phyloP scores from a whole-genome alignment of 2,329 filamentous ascomycete species.

The Sporothrix humicola region DNA sequence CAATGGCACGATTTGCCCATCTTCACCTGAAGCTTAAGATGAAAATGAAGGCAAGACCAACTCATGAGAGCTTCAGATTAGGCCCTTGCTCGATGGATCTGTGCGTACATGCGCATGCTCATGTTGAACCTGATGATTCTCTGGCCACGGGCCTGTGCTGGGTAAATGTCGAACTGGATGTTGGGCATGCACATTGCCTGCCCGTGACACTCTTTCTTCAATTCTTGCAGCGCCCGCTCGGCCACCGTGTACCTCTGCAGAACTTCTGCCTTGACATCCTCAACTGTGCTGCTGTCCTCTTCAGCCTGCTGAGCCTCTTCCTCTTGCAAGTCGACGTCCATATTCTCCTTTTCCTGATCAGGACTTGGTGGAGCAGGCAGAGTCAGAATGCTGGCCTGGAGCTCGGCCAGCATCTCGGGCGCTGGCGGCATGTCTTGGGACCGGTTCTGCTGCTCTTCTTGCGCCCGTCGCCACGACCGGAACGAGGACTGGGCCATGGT shows the following conservation, averaged over 20 bases:
- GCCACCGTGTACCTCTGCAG: background rate
- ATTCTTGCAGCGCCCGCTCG: background rate
- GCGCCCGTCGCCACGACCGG: background rate
- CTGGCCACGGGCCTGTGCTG: background rate
- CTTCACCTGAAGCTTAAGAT: no score
- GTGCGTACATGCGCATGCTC: background rate
- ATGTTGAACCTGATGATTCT: background rate
- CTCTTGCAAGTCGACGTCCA: no score
- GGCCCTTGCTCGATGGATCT: background rate
- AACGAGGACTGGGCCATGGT: background rate
- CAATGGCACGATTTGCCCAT: no score
- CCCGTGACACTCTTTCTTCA: background rate
- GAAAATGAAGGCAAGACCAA: no score
- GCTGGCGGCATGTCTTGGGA: background rate
- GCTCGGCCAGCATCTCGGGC: background rate
- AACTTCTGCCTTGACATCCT: background rate
- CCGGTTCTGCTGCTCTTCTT: background rate
- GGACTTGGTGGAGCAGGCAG: no score
- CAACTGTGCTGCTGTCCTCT: no score
- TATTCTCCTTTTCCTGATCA: no score
- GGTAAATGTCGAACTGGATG: conserved; percentile 11
- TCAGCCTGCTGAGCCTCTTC: no score
- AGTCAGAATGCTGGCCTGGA: background rate
- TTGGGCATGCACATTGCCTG: background rate
- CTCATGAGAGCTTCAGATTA: background rate